Conservation (phyloP, 768 basidiomycete genomes). For the Flagelloscypha sp. region DNA sequence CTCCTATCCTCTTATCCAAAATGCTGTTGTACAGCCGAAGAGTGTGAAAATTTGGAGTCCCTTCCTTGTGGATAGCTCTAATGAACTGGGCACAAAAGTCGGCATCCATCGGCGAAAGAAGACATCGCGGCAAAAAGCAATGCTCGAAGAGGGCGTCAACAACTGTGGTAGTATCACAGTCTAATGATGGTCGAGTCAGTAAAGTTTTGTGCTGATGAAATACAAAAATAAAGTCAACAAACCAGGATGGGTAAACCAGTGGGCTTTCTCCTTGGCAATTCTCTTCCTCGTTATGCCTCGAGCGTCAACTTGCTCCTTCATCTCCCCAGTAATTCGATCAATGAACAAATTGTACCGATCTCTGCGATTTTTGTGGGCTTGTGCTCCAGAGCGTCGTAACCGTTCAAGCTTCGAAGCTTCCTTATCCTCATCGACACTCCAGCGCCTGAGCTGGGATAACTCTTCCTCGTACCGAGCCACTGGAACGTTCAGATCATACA, state of each 20-base stretch:
- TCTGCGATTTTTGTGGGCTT: constrained; percentile 50
- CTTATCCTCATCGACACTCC: constrained; percentile 68
- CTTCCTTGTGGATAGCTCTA: constrained; percentile 76
- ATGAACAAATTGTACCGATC: constrained; percentile 61
- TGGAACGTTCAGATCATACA: constrained; percentile 82
- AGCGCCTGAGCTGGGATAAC: constrained; percentile 45
- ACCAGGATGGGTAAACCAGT: constrained; percentile 72
- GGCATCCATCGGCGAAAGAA: constrained; percentile 96
- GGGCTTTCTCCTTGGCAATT: constrained; percentile 64
- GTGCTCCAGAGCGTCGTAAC: constrained; percentile 45
- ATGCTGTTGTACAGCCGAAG: constrained; percentile 83
- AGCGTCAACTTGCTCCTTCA: constrained; percentile 67
- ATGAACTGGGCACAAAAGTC: constrained; percentile 91
- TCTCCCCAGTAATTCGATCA: constrained; percentile 53
- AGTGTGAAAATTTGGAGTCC: constrained; percentile 86
- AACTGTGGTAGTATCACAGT: constrained; percentile 37
- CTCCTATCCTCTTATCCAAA: constrained; percentile 76
- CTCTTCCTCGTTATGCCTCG: constrained; percentile 72
- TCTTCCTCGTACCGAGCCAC: constrained; percentile 74
- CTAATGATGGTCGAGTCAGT: constrained; percentile 5
- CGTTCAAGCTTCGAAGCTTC: constrained; percentile 58
- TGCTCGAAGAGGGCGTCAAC: constrained; percentile 71
- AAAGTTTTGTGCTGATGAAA: neutral
- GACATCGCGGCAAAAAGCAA: constrained; percentile 85
- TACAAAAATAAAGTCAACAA: constrained; percentile 13